These are phyloP conservation scores for Globisporangium radiosum DNA, from an alignment of 352 stramenopile species.

Conservation along the genomic window DNA sequence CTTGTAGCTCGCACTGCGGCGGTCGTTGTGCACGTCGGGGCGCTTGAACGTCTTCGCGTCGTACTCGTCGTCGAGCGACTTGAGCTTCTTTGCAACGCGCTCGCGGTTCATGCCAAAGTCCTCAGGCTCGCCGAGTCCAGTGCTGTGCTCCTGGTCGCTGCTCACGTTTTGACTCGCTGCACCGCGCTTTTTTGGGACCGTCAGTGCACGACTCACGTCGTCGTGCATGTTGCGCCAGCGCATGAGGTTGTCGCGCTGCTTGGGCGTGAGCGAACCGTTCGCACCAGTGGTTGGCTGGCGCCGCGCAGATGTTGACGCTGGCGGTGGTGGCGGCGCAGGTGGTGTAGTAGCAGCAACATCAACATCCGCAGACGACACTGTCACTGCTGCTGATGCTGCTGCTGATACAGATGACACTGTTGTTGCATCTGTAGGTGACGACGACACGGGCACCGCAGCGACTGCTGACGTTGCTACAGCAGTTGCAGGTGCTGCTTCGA, in stretches of 20 bases:
- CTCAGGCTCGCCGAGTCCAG: slow-evolving; percentile 26
- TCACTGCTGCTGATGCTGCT: too few species aligned
- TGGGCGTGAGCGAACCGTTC: not conserved
- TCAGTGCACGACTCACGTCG: slow-evolving; percentile 55
- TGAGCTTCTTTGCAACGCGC: slow-evolving; percentile 64
- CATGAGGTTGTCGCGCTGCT: slow-evolving; percentile 25
- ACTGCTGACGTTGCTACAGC: not conserved
- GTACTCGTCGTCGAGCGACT: slow-evolving; percentile 69
- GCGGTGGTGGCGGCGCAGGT: not conserved
- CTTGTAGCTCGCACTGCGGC: slow-evolving; percentile 50
- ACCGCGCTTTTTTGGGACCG: slow-evolving; percentile 3
- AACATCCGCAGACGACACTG: too few species aligned
- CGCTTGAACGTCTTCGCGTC: slow-evolving; percentile 45
- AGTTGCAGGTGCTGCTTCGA: not conserved
- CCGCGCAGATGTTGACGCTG: not conserved
- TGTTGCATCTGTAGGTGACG: not conserved
- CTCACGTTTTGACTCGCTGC: not conserved
- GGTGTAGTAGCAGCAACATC: not conserved
- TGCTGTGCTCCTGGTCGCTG: slow-evolving; percentile 3
- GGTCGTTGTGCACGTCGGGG: slow-evolving; percentile 31
- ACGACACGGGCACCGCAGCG: not conserved
- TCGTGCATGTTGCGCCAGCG: slow-evolving; percentile 69
- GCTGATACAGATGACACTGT: too few species aligned
- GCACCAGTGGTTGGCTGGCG: not conserved
- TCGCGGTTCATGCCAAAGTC: slow-evolving; percentile 59